Base-by-base conservation (phyloP, 1,139 yeast species). In the Yamadazyma pseudoaaseri region DNA sequence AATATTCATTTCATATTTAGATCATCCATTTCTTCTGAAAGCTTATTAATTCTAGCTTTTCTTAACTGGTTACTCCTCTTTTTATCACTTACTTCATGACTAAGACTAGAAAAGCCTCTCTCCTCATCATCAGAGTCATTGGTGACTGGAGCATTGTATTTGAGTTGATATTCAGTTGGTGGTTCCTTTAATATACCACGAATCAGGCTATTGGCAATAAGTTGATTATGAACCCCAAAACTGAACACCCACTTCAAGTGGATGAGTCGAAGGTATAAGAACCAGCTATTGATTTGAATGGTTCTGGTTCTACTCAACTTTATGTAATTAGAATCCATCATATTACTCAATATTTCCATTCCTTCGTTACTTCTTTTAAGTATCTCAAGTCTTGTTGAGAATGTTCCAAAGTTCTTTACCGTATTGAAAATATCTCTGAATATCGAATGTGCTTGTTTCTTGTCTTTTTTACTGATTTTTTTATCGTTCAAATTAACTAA, bases 211-310 rank as follows among this genome's bases (percentile, higher is more conserved):
- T 76, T 80, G 37, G 68, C 65, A 17, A 73, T 78, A 38, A 77
- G 65, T 49, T 83, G 87, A 40, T 67, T 68, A 45, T 79, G 84
- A 12, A 82, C 69, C 2, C 86, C 86, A 26, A 76, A 73, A 27
- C 85, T 81, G 49, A 78, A 81, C n/a, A 81, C 70, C 84, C 87
- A 84, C 48, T 77, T 76, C 50, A 83, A 65, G 43, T 76, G 79
- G 37, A 79, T 71, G 35, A 82, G 62, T 38, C 89, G 65, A 33
- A 79, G 56, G 46, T 80, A 75, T 37, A 81, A 71, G 43, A 64
- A 73, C 94, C 94, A 84, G 18, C 82, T 69, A 42, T 72, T 75
- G 24, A 83, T 73, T n/a, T 79, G 70, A 34, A 83, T 58, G 3
- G 81, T 64, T 51, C 71, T 76, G 22, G 77, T 63, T 45, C 76